phyloP scores from a whole-genome alignment of 2,329 filamentous ascomycete genomes.

The Botrytis squamosa region DNA sequence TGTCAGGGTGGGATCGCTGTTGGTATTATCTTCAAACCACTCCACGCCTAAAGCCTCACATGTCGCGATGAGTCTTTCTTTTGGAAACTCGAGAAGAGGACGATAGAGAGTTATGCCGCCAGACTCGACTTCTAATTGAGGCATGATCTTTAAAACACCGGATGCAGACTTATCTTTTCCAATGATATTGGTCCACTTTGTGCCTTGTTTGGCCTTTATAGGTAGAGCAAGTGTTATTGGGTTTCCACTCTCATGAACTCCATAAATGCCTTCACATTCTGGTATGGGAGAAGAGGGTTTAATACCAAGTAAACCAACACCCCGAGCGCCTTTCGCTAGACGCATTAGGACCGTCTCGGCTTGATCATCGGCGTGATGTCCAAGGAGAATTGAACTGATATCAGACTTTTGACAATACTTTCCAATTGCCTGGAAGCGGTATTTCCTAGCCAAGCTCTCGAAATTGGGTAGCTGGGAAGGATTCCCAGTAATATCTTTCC shows the following conservation, averaged over 20 bases:
- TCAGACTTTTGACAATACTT: conserved; percentile 51
- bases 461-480: conserved; percentile 58
- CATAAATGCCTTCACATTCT: conserved; percentile 74
- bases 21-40: conserved; percentile 87
- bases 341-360: conserved; percentile 87
- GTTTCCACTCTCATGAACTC: conserved; percentile 64
- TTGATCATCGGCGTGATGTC: conserved; percentile 88
- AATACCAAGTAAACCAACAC: conserved; percentile 73
- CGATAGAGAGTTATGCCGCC: conserved; percentile 67
- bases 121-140: conserved; percentile 45
- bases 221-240: conserved; percentile 4
- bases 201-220: background rate
- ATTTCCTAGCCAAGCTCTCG: conserved; percentile 71
- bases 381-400: conserved; percentile 67
- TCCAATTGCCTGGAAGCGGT: conserved; percentile 73
- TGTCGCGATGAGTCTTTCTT: conserved; percentile 71
- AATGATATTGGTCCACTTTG: background rate
- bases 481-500: conserved; percentile 45
- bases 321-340: conserved; percentile 63
- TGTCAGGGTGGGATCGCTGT: conserved; percentile 73
- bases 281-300: conserved; percentile 67
- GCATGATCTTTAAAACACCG: background rate
- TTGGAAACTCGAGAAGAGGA: conserved; percentile 68
- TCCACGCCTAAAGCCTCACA: conserved; percentile 65
- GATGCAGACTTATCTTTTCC: background rate